phyloP scores from a whole-genome alignment of 2,329 filamentous ascomycete genomes.

The Diaporthe ampelina region DNA sequence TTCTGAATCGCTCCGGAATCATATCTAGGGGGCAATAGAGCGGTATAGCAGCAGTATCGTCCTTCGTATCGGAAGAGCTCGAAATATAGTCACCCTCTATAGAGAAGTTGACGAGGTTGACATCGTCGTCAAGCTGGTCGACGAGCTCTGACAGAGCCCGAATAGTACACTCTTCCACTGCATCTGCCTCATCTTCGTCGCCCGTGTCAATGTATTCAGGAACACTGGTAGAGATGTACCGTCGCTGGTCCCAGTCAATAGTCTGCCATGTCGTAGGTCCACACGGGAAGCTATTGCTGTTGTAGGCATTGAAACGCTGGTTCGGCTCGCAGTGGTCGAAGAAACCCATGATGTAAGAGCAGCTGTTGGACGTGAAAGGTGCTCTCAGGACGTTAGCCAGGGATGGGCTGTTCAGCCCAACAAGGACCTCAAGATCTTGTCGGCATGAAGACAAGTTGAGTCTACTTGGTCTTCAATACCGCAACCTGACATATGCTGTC shows the following conservation, averaged over 20 bases:
- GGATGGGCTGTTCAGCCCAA: too few species aligned
- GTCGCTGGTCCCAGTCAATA: slow-evolving; percentile 23
- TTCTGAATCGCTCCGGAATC: background rate
- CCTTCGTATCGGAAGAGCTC: background rate
- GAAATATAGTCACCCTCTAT: slow-evolving; percentile 4
- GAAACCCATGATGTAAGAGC: background rate
- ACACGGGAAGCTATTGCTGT: background rate
- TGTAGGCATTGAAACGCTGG: background rate
- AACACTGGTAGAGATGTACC: background rate
- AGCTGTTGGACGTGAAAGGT: background rate
- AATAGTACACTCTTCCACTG: background rate
- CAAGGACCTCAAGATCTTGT: background rate
- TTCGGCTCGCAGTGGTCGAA: slow-evolving; percentile 9
- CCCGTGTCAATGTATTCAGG: background rate
- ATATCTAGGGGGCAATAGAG: slow-evolving; percentile 4
- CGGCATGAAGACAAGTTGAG: background rate
- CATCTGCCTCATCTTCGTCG: background rate
- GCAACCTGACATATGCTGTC: background rate
- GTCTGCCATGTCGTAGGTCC: slow-evolving; percentile 12
- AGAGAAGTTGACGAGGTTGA: slow-evolving; percentile 18
- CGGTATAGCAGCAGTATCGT: background rate
- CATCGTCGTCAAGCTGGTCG: slow-evolving; percentile 1
- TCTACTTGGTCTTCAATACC: background rate
- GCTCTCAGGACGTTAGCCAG: too few species aligned
- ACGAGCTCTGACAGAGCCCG: background rate